Evolutionary conservation across 1,284 basidiomycete genomes (phyloP).

Genomic region (Boletus calvinii): DNA sequence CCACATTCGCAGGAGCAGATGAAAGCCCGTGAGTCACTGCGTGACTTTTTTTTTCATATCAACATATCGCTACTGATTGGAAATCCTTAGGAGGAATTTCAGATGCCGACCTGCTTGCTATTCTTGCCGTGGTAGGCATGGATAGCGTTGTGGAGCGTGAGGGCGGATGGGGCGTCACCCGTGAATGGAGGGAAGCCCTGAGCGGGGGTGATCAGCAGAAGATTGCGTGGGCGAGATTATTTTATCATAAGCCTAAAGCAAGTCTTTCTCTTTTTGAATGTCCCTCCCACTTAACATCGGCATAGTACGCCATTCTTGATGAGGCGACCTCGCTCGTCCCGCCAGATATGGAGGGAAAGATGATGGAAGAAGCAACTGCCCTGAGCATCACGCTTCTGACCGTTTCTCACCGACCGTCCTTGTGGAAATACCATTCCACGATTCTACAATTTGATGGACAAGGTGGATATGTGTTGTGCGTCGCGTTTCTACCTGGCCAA

Average conservation of each 20-base stretch:
- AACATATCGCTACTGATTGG: background rate
- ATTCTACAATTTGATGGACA: constrained; percentile 89
- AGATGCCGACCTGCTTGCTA: constrained; percentile 74
- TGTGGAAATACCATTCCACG: constrained; percentile 95
- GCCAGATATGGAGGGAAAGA: constrained; percentile 87
- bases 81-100: constrained; percentile 55
- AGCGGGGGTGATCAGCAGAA: constrained; percentile 89
- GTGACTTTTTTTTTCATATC: background rate
- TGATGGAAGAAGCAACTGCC: constrained; percentile 93
- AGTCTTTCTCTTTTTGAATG: constrained; percentile 9
- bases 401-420: constrained; percentile 87
- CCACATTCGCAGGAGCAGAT: constrained; percentile 83
- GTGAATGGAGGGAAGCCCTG: constrained; percentile 93
- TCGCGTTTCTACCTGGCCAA: constrained; percentile 19
- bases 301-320: constrained; percentile 91
- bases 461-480: constrained; percentile 83
- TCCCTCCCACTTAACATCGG: background rate
- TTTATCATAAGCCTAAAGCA: constrained; percentile 94
- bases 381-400: constrained; percentile 89
- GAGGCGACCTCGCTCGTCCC: constrained; percentile 96
- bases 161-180: constrained; percentile 87
- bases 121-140: constrained; percentile 85
- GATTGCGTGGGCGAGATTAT: constrained; percentile 95
- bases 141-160: constrained; percentile 90
- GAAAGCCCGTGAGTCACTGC: constrained; percentile 55